Base-by-base conservation (phyloP, 108 stramenopile species). In the Discostella stelligeroides region DNA sequence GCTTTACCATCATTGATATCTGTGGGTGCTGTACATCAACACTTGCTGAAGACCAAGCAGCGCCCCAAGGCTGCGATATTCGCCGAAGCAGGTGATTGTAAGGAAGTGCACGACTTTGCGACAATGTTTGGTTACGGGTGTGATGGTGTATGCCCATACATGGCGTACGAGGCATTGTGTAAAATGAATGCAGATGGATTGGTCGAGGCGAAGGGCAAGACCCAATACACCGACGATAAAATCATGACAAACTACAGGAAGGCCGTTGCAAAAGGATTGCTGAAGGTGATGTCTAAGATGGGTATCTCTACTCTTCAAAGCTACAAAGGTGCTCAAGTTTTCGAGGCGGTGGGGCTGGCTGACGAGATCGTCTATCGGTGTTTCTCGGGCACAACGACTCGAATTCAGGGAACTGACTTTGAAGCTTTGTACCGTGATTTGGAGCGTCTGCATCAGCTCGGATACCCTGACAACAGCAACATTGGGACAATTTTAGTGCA, bases 241-340 rank as follows among this genome's bases (percentile, higher is more conserved):
- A 66, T 92, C 38, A 90, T 96, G 82, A 80, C 77, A 29, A 93
- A 94, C 66, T 98, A 98, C 82, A 85, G 98, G 60, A 97, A 97
- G 84, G 93, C 96, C 28, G 87, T 94, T 29, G 95, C 87, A 28
- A 97, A 97, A 81, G 98, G 98, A 68, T 80, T 98, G 69, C 68
- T 97, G 64, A 97, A 97, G 84, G 95, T 96, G 49, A 97, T 97
- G 97, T 91, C 89, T 60, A 97, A 97, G 68, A 97, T 97, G 95
- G 97, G 97, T 18, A 96, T 97, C 65, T 94, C 92, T 10, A 97
- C 97, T 14, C 82, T 97, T 24, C 95, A 97, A 71, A 94, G 92
- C 79, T 97, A 97, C 86, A 96, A 96, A 82, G 97, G 94, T 46
- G 97, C 97, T 12, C 97, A 97, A 75, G 91, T 94, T 0, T 98